phyloP scores from a whole-genome alignment of 768 basidiomycete species.

The Gloeopeniophorella convolvens region DNA sequence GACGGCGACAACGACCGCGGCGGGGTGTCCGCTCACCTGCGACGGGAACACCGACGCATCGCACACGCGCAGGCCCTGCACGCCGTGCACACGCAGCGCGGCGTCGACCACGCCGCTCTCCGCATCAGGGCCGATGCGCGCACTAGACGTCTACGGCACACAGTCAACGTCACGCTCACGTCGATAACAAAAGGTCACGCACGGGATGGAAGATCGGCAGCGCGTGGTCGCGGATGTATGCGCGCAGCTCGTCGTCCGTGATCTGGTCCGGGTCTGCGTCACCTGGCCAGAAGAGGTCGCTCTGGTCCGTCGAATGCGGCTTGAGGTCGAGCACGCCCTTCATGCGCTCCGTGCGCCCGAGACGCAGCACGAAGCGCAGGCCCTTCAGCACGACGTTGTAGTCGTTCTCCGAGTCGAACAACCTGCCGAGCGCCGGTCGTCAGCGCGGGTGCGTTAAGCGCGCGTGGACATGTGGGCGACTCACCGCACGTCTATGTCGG shows the following conservation, averaged over 20 bases:
- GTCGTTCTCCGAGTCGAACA: slow-evolving; percentile 5
- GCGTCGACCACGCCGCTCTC: slow-evolving; percentile 37
- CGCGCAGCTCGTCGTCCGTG: slow-evolving; percentile 9
- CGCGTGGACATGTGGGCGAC: background rate
- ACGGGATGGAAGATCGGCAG: slow-evolving; percentile 28
- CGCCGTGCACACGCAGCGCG: slow-evolving; percentile 35
- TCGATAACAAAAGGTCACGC: background rate
- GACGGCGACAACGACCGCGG: slow-evolving; percentile 2
- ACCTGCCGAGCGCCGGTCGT: background rate
- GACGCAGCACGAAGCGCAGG: background rate
- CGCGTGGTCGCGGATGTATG: slow-evolving; percentile 3
- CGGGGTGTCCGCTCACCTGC: slow-evolving; percentile 2
- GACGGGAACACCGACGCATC: slow-evolving; percentile 20
- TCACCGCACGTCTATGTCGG: slow-evolving; percentile 3
- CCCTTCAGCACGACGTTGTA: background rate
- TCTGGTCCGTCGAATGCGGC: background rate
- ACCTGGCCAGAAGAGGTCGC: slow-evolving; percentile 1
- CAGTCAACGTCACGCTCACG: too few relatives aligned
- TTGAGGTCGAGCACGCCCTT: slow-evolving; percentile 7
- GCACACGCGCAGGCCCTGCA: slow-evolving; percentile 33
- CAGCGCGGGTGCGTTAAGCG: too few relatives aligned
- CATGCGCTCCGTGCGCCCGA: background rate
- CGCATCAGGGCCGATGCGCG: background rate
- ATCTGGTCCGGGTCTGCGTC: slow-evolving; percentile 8
- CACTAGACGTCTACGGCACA: slow-evolving; percentile 3